Percentiles rank a stretch among this genome's conserved stretches.
Conservation (phyloP, 257 asterid genomes). For the Plantago elongata region DNA sequence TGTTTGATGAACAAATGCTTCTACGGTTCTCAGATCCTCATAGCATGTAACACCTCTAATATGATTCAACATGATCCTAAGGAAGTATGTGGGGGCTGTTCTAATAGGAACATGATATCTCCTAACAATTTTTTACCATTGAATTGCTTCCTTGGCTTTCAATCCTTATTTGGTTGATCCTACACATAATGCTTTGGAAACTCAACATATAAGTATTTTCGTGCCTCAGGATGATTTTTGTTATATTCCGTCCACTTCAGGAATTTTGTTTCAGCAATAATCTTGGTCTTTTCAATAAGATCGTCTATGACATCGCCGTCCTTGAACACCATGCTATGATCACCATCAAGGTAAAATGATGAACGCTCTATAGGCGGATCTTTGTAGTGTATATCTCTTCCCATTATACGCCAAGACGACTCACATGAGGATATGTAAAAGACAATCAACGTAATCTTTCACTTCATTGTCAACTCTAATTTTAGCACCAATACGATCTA, state of each 20-base stretch:
- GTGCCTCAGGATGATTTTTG: background rate
- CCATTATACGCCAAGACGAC: background rate
- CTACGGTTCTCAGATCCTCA: too few relatives aligned
- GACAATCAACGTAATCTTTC: background rate
- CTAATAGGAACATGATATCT: background rate
- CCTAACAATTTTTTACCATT: background rate
- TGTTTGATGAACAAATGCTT: too few relatives aligned
- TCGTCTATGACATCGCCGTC: too few relatives aligned
- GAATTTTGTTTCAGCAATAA: too few relatives aligned
- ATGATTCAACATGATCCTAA: too few relatives aligned
- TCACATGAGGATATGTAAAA: slow-evolving; percentile 1
- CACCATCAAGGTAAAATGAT: background rate
- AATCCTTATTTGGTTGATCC: too few relatives aligned
- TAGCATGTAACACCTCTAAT: too few relatives aligned
- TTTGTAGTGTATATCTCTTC: background rate
- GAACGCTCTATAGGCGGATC: background rate
- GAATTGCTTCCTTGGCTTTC: background rate
- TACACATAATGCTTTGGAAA: background rate
- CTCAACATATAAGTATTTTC: slow-evolving; percentile 1
- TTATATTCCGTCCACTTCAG: background rate
- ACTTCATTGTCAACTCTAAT: background rate
- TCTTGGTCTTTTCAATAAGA: too few relatives aligned
- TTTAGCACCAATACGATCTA: background rate
- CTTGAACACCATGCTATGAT: too few relatives aligned
- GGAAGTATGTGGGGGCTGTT: too few relatives aligned